These are phyloP conservation scores for Combretum micranthum DNA, from an alignment of 345 rosid species.

Conservation along the genomic window DNA sequence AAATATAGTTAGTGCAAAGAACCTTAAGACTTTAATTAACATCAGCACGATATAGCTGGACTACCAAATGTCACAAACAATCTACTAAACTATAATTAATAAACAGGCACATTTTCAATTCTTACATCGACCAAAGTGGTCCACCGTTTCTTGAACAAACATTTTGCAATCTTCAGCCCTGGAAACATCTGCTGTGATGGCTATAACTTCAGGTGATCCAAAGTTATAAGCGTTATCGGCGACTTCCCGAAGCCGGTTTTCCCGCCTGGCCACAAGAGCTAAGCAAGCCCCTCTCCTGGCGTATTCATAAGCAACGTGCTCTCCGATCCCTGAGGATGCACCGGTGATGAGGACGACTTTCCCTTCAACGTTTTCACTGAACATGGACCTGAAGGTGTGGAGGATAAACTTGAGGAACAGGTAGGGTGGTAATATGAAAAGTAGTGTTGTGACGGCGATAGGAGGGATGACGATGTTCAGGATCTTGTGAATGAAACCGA, in stretches of 20 bases:
- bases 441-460: slow-evolving; percentile 16
- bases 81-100: neutral
- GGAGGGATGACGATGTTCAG: slow-evolving; percentile 22
- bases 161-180: slow-evolving; percentile 20
- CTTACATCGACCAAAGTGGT: slow-evolving; percentile 28
- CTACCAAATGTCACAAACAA: too few relatives aligned
- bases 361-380: slow-evolving; percentile 44
- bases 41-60: too few relatives aligned
- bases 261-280: slow-evolving; percentile 32
- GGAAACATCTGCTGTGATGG: slow-evolving; percentile 20
- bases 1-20: too few relatives aligned
- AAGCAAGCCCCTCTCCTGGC: slow-evolving; percentile 28
- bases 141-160: slow-evolving; percentile 10
- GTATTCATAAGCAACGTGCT: slow-evolving; percentile 39
- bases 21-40: too few relatives aligned
- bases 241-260: slow-evolving; percentile 14
- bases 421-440: slow-evolving; percentile 36
- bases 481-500: slow-evolving; percentile 27
- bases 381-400: slow-evolving; percentile 15
- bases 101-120: neutral
- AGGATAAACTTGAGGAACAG: slow-evolving; percentile 23
- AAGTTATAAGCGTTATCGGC: slow-evolving; percentile 16
- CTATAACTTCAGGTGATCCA: slow-evolving; percentile 26
- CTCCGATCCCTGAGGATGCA: slow-evolving; percentile 66
- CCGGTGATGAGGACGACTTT: slow-evolving; percentile 62